These are phyloP conservation scores for Fraxinus paxiana DNA, from an alignment of 305 asterid genomes.

Conservation along the genomic window DNA sequence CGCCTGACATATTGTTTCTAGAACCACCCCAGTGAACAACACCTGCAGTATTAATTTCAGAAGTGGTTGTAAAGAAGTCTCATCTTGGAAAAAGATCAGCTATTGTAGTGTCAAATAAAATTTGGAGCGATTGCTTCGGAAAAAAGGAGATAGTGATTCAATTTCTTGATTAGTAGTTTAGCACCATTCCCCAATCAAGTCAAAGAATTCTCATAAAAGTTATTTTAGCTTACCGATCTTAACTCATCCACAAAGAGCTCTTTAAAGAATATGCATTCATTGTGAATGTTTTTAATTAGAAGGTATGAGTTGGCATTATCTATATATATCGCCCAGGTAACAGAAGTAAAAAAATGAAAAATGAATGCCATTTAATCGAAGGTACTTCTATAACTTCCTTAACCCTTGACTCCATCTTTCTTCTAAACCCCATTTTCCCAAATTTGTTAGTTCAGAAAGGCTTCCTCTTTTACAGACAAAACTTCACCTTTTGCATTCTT, in stretches of 20 bases:
- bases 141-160: neutral
- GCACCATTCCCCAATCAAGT: neutral
- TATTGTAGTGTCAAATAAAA: neutral
- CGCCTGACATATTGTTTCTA: slow-evolving; percentile 54
- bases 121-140: neutral
- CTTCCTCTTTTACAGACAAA: neutral
- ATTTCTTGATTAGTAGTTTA: neutral
- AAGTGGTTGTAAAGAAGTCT: slow-evolving; percentile 3
- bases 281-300: neutral
- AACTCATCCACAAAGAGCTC: neutral
- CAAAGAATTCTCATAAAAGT: neutral
- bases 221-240: neutral
- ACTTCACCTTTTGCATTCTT: neutral
- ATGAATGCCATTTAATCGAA: neutral
- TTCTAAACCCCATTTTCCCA: neutral
- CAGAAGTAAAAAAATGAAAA: neutral
- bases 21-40: slow-evolving; percentile 23
- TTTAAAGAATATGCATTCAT: neutral
- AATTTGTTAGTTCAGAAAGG: neutral
- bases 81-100: neutral
- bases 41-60: slow-evolving; percentile 26
- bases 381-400: neutral
- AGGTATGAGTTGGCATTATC: neutral
- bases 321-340: neutral
- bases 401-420: neutral